Percentiles rank a stretch among this genome's conserved stretches.
Conservation (phyloP, 495 filamentous ascomycete genomes). For the Aspergillus incahuasiensis region DNA sequence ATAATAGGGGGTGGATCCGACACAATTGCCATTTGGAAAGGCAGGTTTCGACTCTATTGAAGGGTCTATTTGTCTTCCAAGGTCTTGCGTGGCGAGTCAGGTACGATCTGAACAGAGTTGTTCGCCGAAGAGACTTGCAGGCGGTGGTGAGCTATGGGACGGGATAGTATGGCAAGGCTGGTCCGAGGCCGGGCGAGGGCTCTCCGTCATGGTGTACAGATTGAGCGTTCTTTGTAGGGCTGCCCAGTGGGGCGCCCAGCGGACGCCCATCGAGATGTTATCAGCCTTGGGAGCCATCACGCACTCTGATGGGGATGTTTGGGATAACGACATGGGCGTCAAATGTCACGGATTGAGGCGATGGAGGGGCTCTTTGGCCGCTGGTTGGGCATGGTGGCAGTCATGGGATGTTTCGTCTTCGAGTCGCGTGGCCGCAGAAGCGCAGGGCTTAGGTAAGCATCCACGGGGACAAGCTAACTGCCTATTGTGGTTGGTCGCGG, state of each 20-base stretch:
- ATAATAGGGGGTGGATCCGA: not conserved
- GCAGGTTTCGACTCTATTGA: not conserved
- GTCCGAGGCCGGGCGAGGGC: no score
- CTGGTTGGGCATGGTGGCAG: not conserved
- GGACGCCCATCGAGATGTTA: not conserved
- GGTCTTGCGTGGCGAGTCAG: not conserved
- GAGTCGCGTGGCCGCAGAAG: not conserved
- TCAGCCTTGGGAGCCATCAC: not conserved
- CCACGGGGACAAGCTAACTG: not conserved
- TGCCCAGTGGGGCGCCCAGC: not conserved
- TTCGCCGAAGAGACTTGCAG: not conserved
- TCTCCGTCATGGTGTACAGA: not conserved
- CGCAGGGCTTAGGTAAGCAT: not conserved
- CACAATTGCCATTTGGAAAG: not conserved
- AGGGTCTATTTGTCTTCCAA: not conserved
- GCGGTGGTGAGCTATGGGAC: no score
- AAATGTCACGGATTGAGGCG: not conserved
- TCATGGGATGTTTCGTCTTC: not conserved
- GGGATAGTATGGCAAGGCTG: not conserved
- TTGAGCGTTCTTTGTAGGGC: not conserved
- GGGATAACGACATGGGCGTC: not conserved
- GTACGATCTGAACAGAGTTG: not conserved
- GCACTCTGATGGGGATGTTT: not conserved
- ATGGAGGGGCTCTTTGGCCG: not conserved
- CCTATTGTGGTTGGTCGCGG: not conserved